Conservation (phyloP, 2,329 filamentous ascomycete species). For the Fusarium brevicatenulatum region DNA sequence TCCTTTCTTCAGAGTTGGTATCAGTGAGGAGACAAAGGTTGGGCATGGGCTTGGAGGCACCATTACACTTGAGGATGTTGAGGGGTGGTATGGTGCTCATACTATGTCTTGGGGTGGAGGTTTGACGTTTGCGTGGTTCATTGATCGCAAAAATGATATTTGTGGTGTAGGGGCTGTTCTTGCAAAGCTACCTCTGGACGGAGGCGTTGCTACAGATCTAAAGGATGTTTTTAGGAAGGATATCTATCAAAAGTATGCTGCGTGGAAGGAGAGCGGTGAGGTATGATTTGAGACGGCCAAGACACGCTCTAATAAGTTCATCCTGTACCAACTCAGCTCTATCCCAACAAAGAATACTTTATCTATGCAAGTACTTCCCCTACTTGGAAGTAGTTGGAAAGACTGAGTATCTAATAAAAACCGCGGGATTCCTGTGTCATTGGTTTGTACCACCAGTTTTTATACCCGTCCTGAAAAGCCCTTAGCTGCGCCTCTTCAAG, state of each 20-base stretch:
- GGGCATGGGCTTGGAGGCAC: conserved; percentile 56
- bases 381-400: too few species aligned
- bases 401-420: background rate
- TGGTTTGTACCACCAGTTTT: background rate
- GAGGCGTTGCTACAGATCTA: conserved; percentile 39
- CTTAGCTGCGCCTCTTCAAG: background rate
- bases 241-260: conserved; percentile 51
- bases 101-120: conserved; percentile 60
- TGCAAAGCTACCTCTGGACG: conserved; percentile 49
- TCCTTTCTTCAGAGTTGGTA: conserved; percentile 50
- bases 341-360: background rate
- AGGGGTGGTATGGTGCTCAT: conserved; percentile 55
- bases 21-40: conserved; percentile 45
- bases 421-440: background rate
- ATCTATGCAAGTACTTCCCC: rapidly evolving
- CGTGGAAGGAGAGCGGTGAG: conserved; percentile 10
- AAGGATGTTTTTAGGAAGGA: conserved; percentile 56
- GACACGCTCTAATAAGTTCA: background rate
- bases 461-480: rapidly evolving
- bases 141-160: conserved; percentile 59
- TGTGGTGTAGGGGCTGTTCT: conserved; percentile 56
- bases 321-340: background rate
- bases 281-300: background rate
- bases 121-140: conserved; percentile 58
- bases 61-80: conserved; percentile 52